Evolutionary conservation across 2,329 filamentous ascomycete genomes (phyloP).

Genomic region (Sphaerulina vaccinii): DNA sequence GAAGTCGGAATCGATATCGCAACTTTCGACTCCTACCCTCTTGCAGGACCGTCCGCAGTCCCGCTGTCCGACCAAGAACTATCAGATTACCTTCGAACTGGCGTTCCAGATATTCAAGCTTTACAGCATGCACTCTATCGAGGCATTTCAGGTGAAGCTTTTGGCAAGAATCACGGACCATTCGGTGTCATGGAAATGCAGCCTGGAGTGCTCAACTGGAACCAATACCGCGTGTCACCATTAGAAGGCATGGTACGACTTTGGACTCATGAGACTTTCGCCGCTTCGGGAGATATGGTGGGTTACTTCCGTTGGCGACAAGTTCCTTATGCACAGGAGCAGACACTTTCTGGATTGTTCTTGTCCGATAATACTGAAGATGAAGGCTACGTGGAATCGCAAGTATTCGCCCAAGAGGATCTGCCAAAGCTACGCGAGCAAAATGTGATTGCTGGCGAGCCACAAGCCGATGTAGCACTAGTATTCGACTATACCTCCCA

Average conservation of each 20-base stretch:
- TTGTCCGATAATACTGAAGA: slow-evolving; percentile 24
- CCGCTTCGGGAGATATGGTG: slow-evolving; percentile 26
- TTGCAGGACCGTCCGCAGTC: slow-evolving; percentile 21
- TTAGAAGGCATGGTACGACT: slow-evolving; percentile 28
- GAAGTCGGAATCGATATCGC: slow-evolving; percentile 28
- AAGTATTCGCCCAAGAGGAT: slow-evolving; percentile 22
- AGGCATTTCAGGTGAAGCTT: slow-evolving; percentile 25
- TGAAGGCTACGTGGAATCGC: slow-evolving; percentile 24
- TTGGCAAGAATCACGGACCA: slow-evolving; percentile 19
- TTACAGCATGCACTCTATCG: slow-evolving; percentile 26
- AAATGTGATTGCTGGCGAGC: not conserved
- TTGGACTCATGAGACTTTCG: slow-evolving; percentile 29
- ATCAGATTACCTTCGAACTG: slow-evolving; percentile 27
- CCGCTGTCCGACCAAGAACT: slow-evolving; percentile 21
- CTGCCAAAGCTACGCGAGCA: slow-evolving; percentile 13
- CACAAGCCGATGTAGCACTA: slow-evolving; percentile 24
- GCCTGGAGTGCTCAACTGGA: slow-evolving; percentile 30
- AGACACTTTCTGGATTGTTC: slow-evolving; percentile 26
- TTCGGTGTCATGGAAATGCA: slow-evolving; percentile 32
- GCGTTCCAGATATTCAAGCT: slow-evolving; percentile 26
- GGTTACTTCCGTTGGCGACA: slow-evolving; percentile 31
- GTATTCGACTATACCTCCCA: slow-evolving; percentile 26
- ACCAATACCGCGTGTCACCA: slow-evolving; percentile 27
- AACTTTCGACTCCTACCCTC: slow-evolving; percentile 27
- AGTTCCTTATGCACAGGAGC: slow-evolving; percentile 27